A percentile compares a stretch with the other conserved stretches of the same genome.
These are phyloP conservation scores for Trichoderma sp. DNA, from an alignment of 2,329 filamentous ascomycete genomes.

Conservation along the genomic window DNA sequence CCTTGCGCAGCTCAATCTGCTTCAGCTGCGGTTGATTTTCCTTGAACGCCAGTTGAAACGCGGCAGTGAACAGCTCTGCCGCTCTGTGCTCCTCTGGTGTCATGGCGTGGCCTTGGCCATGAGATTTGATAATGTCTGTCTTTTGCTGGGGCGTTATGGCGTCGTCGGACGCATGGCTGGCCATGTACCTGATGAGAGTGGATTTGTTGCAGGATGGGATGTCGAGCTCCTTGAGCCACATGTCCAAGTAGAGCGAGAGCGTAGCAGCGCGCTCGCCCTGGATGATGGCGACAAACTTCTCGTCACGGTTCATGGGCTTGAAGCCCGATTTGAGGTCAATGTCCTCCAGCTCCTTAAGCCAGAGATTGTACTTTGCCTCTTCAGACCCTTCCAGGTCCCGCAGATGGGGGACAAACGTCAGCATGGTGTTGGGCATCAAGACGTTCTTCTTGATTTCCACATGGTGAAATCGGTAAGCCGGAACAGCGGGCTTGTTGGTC, in stretches of 20 bases:
- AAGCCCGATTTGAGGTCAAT: constrained; percentile 62
- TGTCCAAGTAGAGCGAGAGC: constrained; percentile 56
- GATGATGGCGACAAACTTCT: constrained; percentile 54
- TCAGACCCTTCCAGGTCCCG: constrained; percentile 60
- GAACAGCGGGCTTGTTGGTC: constrained; percentile 55
- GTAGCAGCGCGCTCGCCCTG: constrained; percentile 56
- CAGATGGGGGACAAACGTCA: constrained; percentile 62
- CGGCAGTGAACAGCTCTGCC: constrained; percentile 56
- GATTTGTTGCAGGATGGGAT: constrained; percentile 57
- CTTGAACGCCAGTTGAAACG: constrained; percentile 59
- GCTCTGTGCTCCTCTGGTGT: constrained; percentile 48
- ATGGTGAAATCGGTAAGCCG: constrained; percentile 62
- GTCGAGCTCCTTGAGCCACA: constrained; percentile 54
- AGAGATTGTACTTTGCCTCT: constrained; percentile 57
- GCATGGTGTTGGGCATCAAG: constrained; percentile 61
- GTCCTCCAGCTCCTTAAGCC: constrained; percentile 60
- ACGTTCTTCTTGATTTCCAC: constrained; percentile 63
- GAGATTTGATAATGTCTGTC: constrained; percentile 53
- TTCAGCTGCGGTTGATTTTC: constrained; percentile 39
- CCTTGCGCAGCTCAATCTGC: constrained; percentile 53
- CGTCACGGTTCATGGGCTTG: constrained; percentile 54
- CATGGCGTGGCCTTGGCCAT: constrained; percentile 45
- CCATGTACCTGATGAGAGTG: constrained; percentile 57
- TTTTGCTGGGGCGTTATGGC: constrained; percentile 59
- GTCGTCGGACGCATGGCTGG: constrained; percentile 50